phyloP scores from a whole-genome alignment of 169 alveolate genomes.

The Babesia microti region DNA sequence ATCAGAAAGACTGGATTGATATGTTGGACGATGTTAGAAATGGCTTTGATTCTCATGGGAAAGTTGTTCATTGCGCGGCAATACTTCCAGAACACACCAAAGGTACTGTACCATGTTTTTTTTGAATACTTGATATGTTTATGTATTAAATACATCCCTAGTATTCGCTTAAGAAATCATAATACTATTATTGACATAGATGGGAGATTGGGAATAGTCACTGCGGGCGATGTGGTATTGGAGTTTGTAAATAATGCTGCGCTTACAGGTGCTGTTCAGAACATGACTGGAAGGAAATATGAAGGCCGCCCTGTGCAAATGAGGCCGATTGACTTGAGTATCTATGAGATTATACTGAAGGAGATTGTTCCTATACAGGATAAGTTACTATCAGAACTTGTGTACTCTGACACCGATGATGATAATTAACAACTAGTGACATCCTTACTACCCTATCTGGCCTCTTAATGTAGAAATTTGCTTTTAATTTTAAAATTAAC shows the following conservation, averaged over 20 bases:
- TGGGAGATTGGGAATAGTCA: no score
- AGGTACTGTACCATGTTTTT: slow-evolving; percentile 30
- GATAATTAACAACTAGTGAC: no score
- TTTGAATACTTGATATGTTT: no score
- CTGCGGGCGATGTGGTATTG: slow-evolving; percentile 52
- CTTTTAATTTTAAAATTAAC: no score
- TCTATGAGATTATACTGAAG: slow-evolving; percentile 15
- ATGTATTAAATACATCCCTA: no score
- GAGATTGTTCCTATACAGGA: slow-evolving; percentile 28
- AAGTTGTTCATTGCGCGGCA: slow-evolving; percentile 39
- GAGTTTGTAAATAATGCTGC: slow-evolving; percentile 50
- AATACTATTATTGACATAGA: no score
- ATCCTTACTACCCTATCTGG: no score
- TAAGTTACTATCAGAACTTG: no score
- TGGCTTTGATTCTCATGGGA: slow-evolving; percentile 58
- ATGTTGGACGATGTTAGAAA: slow-evolving; percentile 55
- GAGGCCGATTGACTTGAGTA: slow-evolving; percentile 32
- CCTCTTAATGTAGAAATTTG: no score
- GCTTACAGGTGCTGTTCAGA: slow-evolving; percentile 46
- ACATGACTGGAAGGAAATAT: slow-evolving; percentile 55
- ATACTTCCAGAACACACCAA: slow-evolving; percentile 47
- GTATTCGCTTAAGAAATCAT: no score
- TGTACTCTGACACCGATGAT: no score
- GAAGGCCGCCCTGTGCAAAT: slow-evolving; percentile 48
- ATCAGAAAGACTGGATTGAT: slow-evolving; percentile 40